Evolutionary conservation across 2,329 filamentous ascomycete genomes (phyloP), one percentile per base, ranked within the genome.

Genomic region (Sporothrix pallida): DNA sequence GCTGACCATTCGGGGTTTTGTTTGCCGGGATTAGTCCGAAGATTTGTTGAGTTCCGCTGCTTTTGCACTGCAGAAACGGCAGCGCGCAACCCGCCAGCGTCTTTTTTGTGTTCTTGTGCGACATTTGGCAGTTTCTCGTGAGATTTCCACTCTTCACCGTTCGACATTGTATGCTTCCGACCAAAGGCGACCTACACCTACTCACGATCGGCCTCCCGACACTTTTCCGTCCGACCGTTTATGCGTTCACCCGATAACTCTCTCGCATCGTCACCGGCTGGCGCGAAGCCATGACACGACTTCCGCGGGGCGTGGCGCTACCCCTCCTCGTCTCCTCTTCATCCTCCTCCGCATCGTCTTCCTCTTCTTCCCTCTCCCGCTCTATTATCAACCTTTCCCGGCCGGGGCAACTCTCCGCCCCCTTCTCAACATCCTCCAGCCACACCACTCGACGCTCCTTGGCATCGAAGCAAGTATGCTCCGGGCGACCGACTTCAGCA

Each of bases 201-300:
- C 7, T 37, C 31, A 37, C 31, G 31, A 37, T 7, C 31, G 7
- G 31, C 31, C 42, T 3, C n/a, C 20, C 23, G n/a, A 26, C 20
- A 48, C 42, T 44, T 42, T 13, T 12, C n/a, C 42, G 42, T 37
- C 31, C 31, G 31, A 37, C 31, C 10, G 70, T 44, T 48, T 17
- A 70, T 73, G 72, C 56, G 54, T 26, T 20, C 65, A 70, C 3
- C 44, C 63, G n/a, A 50, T 31, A 4, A 9, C 42, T 17, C 46
- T 44, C 68, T 50, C 54, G 23, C 48, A 37, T 72, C 71, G 72
- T 71, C 68, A 69, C 52, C 58, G 60, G 70, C 71, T 69, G 71
- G 71, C 67, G 68, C 71, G 65, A 31, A 31, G 69, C 48, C 46
- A 75, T 75, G 75, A 72, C 20, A 71, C 71, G 67, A 56, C 72